phyloP scores from a whole-genome alignment of 352 stramenopile genomes.

The Phytophthora kernoviae region DNA sequence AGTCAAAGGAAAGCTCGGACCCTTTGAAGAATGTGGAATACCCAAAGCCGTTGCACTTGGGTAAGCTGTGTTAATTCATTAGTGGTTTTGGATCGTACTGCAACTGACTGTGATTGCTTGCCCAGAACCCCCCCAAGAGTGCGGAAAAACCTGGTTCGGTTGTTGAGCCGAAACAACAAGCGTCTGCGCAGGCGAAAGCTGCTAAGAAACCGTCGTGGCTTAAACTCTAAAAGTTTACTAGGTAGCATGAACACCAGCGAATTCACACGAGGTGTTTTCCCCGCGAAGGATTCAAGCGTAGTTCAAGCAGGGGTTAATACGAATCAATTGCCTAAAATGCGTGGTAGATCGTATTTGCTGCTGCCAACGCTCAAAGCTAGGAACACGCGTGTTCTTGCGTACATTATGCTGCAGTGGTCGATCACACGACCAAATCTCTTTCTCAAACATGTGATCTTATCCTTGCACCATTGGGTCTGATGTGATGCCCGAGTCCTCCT shows the following conservation, averaged over 20 bases:
- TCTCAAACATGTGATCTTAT: conserved; percentile 17
- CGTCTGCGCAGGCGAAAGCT: conserved; percentile 33
- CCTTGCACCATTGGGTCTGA: conserved; percentile 3
- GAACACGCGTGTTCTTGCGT: conserved; percentile 12
- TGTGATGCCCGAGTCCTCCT: conserved; percentile 4
- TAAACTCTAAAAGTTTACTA: conserved; percentile 57
- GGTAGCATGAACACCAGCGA: too few species aligned
- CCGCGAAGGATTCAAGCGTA: too few species aligned
- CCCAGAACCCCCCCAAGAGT: conserved; percentile 30
- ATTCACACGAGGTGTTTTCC: too few species aligned
- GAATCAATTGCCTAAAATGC: conserved; percentile 13
- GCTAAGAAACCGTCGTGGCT: conserved; percentile 79
- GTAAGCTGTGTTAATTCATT: conserved; percentile 23
- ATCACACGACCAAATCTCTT: neutral
- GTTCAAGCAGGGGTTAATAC: too few species aligned
- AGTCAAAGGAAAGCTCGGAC: conserved; percentile 45
- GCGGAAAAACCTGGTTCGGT: conserved; percentile 16
- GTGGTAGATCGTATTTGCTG: conserved; percentile 11
- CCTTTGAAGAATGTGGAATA: conserved; percentile 36
- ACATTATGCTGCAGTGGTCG: conserved; percentile 12
- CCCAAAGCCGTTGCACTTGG: conserved; percentile 52
- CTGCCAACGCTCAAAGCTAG: conserved; percentile 12
- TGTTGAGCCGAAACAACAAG: conserved; percentile 37
- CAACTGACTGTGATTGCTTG: conserved; percentile 7
- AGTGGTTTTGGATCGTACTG: conserved; percentile 12